Conservation (phyloP, 2,329 filamentous ascomycete species). For the Tolypocladium ovalisporum region DNA sequence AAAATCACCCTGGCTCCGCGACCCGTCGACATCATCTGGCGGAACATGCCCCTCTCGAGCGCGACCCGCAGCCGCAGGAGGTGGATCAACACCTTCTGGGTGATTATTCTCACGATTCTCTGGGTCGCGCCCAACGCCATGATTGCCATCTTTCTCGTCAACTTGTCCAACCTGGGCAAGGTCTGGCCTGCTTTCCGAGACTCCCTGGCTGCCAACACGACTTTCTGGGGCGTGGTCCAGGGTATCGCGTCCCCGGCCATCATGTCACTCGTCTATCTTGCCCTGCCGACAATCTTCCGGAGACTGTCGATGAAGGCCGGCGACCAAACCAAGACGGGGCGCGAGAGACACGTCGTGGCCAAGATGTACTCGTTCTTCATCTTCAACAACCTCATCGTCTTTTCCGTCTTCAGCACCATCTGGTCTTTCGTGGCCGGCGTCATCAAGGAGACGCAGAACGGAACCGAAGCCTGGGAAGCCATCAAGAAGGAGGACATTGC, state of each 20-base stretch:
- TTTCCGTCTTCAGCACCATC: constrained; percentile 78
- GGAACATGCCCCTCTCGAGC: constrained; percentile 69
- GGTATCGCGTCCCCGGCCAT: constrained; percentile 84
- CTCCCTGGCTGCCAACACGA: constrained; percentile 50
- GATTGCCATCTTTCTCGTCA: constrained; percentile 88
- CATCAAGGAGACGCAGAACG: constrained; percentile 43
- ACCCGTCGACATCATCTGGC: constrained; percentile 92
- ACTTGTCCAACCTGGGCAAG: constrained; percentile 66
- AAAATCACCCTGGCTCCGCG: constrained; percentile 70
- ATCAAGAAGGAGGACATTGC: constrained; percentile 55
- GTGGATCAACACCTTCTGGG: constrained; percentile 76
- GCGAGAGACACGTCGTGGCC: constrained; percentile 80
- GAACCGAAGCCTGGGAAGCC: constrained; percentile 55
- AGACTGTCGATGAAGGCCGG: constrained; percentile 73
- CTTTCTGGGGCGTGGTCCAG: constrained; percentile 77
- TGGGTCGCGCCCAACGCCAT: constrained; percentile 91
- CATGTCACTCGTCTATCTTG: constrained; percentile 76
- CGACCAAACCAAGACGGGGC: constrained; percentile 82
- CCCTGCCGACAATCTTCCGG: constrained; percentile 85
- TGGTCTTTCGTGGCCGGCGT: constrained; percentile 64
- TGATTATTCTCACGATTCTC: constrained; percentile 64
- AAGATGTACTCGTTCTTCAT: constrained; percentile 95
- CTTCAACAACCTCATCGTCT: constrained; percentile 92
- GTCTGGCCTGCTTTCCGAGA: constrained; percentile 69
- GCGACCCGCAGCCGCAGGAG: constrained; percentile 59